These are phyloP conservation scores for Malus hybrid DNA, from an alignment of 331 rosid species.

Conservation along the genomic window DNA sequence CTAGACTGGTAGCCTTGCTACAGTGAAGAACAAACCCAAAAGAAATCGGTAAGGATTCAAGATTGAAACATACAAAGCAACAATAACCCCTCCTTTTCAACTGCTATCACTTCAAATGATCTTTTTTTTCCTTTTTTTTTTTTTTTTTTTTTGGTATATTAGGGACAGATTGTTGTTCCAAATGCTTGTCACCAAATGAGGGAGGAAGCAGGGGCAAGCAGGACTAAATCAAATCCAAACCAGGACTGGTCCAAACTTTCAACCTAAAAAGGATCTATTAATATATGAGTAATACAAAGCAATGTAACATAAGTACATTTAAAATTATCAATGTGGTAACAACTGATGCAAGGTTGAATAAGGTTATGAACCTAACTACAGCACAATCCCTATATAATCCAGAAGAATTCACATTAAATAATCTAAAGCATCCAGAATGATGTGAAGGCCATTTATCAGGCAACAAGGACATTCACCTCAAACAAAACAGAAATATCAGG, in stretches of 20 bases:
- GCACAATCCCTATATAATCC: neutral
- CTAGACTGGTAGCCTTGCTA: conserved; percentile 94
- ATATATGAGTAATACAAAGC: neutral
- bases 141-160: neutral
- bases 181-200: neutral
- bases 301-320: neutral
- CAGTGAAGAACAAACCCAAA: conserved; percentile 13
- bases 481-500: neutral
- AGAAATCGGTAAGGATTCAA: conserved; percentile 6
- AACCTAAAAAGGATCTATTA: neutral
- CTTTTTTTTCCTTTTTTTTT: fast-evolving
- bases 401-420: neutral
- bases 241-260: neutral
- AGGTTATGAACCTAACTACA: neutral
- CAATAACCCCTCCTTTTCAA: neutral
- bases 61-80: neutral
- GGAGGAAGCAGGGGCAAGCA: neutral
- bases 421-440: neutral
- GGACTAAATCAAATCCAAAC: neutral
- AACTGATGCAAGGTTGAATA: neutral
- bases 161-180: neutral
- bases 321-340: neutral
- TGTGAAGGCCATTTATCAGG: neutral
- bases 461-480: neutral
- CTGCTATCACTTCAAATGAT: neutral